Evolutionary conservation across 306 rosid species (phyloP), one percentile per base, ranked within the genome.

Genomic region (Lathyrus tuberosus): DNA sequence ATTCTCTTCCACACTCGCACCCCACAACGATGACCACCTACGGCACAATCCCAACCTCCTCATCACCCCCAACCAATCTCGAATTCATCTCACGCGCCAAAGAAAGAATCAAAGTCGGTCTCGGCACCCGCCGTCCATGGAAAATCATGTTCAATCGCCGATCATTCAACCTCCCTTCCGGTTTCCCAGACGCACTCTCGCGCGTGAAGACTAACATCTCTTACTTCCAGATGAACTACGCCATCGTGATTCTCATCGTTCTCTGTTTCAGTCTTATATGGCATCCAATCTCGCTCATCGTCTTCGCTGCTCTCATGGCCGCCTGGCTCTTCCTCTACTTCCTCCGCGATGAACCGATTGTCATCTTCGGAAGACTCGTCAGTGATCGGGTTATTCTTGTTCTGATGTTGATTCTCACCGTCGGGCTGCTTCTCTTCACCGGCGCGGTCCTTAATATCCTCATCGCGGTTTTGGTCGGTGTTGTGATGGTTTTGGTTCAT

Each of bases 241-340:
- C 95, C 7, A 63, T 84, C 4, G 5, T 84, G 5, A 31, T 49
- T 1, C 91, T 87, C 10, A 0, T 72, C 2, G 59, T 89, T 4
- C 80, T 89, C 30, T 86, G 84, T 76, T 70, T 89, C 38, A 73
- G 90, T 63, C 91, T 91, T 7, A 51, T 86, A 2, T 87, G 90
- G 89, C 74, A 80, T 76, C 96, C 98, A 24, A 78, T 89, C 67
- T 87, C 97, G 31, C 89, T 92, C 43, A 78, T 91, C 84, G 97
- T 91, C 13, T 80, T 78, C 75, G 5, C 78, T 33, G 74, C 57
- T 13, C 78, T 84, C 81, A 33, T 79, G 53, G 80, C 84, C 3
- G 85, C 63, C 1, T 87, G 95, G 95, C 61, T 87, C 62, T 87
- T 92, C 84, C 82, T 86, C 60, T 89, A 86, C 71, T 92, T 92